Percentiles rank a stretch among this genome's conserved stretches.
These are phyloP conservation scores for Coccomyxa subellipsoidea DNA, from an alignment of 163 green algal genomes.

Conservation along the genomic window DNA sequence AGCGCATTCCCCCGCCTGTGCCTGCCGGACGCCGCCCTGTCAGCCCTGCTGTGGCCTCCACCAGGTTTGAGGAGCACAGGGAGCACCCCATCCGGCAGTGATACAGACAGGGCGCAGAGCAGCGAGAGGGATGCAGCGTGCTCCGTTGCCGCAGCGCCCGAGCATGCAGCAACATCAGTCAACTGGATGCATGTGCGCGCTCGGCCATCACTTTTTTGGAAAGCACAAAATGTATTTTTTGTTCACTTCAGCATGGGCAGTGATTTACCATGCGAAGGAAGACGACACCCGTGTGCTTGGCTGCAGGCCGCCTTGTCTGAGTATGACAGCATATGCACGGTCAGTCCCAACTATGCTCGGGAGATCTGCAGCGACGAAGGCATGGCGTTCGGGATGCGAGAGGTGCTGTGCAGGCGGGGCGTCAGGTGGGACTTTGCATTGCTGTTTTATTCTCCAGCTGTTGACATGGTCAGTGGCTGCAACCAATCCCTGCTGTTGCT, in stretches of 20 bases:
- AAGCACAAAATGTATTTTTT: too few species aligned
- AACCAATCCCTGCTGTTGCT: too few species aligned
- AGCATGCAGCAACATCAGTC: background rate
- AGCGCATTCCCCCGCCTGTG: slow-evolving; percentile 43
- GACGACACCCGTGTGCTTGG: background rate
- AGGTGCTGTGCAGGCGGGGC: slow-evolving; percentile 27
- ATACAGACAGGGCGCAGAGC: background rate
- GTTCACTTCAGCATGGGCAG: too few species aligned
- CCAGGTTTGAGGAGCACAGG: background rate
- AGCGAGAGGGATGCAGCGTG: background rate
- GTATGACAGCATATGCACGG: slow-evolving; percentile 69
- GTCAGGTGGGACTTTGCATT: slow-evolving; percentile 28
- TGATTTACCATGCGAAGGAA: too few species aligned
- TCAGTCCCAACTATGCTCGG: slow-evolving; percentile 69
- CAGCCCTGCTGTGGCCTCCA: slow-evolving; percentile 17
- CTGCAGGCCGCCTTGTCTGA: slow-evolving; percentile 49
- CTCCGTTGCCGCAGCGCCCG: background rate
- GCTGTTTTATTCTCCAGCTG: too few species aligned
- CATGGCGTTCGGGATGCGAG: slow-evolving; percentile 36
- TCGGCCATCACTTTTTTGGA: too few species aligned
- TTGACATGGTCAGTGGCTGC: too few species aligned
- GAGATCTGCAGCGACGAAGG: slow-evolving; percentile 51
- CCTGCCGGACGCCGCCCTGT: slow-evolving; percentile 36
- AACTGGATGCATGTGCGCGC: slow-evolving; percentile 9
- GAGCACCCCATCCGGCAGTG: background rate